These are phyloP conservation scores for Magnusiomyces clavatus DNA, from an alignment of 1,139 yeast genomes.

Conservation along the genomic window DNA sequence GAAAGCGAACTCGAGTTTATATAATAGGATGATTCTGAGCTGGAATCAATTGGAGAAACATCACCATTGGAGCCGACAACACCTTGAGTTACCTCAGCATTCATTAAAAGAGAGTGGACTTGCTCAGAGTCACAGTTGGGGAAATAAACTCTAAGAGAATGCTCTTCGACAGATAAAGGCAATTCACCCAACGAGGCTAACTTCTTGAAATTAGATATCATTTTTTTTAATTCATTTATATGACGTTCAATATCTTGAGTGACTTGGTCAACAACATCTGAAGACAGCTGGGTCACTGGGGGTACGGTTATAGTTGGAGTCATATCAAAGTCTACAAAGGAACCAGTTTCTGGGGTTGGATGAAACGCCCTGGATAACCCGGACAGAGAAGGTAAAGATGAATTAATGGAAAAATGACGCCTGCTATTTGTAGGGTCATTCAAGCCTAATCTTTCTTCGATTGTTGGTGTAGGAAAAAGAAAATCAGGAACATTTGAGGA, in stretches of 20 bases:
- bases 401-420: neutral
- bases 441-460: neutral
- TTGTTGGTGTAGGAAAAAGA: constrained; percentile 8
- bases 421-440: neutral
- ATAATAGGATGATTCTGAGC: neutral
- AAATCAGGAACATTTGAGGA: constrained; percentile 3
- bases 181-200: constrained; percentile 32
- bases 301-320: constrained; percentile 27
- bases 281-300: constrained; percentile 24
- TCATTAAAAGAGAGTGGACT: constrained; percentile 27
- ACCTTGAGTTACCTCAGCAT: constrained; percentile 30
- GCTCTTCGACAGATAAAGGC: constrained; percentile 30
- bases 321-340: constrained; percentile 31
- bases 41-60: constrained; percentile 8
- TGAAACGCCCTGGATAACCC: constrained; percentile 10
- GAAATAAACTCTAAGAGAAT: constrained; percentile 31
- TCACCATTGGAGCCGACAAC: constrained; percentile 16
- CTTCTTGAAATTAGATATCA: constrained; percentile 25
- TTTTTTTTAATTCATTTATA: constrained; percentile 21
- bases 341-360: constrained; percentile 12
- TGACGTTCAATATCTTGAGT: constrained; percentile 23
- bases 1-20: neutral
- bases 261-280: constrained; percentile 19
- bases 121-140: constrained; percentile 32
- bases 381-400: constrained; percentile 9